Evolutionary conservation across 129 eudicot genomes (phyloP).

Genomic region (Gnaphalium uliginosum): DNA sequence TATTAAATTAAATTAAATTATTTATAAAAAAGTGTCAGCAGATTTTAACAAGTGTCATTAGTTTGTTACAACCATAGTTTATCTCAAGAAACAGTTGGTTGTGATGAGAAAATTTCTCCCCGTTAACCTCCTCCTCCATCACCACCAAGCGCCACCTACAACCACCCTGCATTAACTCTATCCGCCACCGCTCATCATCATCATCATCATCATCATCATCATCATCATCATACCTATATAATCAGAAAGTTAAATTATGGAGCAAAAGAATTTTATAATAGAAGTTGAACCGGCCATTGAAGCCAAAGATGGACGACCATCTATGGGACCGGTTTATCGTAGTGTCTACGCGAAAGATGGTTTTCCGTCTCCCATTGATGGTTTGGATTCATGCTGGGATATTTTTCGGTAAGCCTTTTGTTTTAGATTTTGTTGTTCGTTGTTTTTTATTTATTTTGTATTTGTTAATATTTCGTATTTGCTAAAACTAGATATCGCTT

Average conservation of each 20-base stretch:
- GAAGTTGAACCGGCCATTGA: conserved; percentile 71
- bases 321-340: conserved; percentile 84
- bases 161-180: background rate
- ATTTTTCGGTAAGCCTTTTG: conserved; percentile 60
- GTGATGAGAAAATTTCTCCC: conserved; percentile 34
- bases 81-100: conserved; percentile 2
- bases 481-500: background rate
- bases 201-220: too few relatives aligned
- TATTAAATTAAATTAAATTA: too few relatives aligned
- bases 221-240: background rate
- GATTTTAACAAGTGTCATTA: conserved; percentile 1
- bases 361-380: conserved; percentile 56
- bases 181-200: background rate
- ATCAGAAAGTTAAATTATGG: conserved; percentile 30
- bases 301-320: conserved; percentile 59
- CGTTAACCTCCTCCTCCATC: conserved; percentile 14
- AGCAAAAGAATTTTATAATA: conserved; percentile 43
- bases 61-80: conserved; percentile 24
- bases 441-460: background rate
- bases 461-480: background rate
- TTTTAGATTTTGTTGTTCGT: background rate
- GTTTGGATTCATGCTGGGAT: conserved; percentile 85
- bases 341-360: conserved; percentile 71
- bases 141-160: background rate
- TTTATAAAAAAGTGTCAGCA: background rate